Base-by-base conservation (phyloP, 164 flowering plant genomes). In the Magnolia changhungtana region DNA sequence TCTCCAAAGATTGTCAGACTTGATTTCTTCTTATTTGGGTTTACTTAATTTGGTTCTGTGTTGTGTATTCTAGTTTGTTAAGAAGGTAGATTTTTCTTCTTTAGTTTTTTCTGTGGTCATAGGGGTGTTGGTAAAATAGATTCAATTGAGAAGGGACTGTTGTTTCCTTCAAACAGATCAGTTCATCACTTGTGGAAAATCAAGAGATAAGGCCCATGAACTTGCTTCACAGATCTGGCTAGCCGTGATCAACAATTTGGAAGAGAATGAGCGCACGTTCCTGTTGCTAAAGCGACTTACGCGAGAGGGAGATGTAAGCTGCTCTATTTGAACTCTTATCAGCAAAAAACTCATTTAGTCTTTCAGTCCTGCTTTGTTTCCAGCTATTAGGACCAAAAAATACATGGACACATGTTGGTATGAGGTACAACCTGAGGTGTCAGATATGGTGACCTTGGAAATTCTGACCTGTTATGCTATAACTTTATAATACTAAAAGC, bases 171-270 rank as follows among this genome's bases (percentile, higher is more conserved):
- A 59, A 21, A 80, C 95, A 93, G 97, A 93, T 86, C 97, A 93
- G 82, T 90, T 93, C 69, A 86, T 91, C 76, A 89, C 96, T 51
- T 89, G 92, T 75, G 98, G 98, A 2, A 86, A 88, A 77, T 87
- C 94, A 21, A 84, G 86, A 66, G 92, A 93, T 73, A 75, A 66
- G 61, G 94, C 98, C 8, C 80, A 91, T 71, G 94, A 93, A 79
- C 93, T 91, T 63, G 90, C 90, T 83, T 86, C 94, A 52, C 85
- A 78, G 78, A 88, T 91, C 70, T 93, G 97, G 97, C 71, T 91
- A 63, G 92, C 94, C 75, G 95, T 89, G 69, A 84, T 93, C 66
- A 90, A 93, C 87, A 90, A 85, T 84, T 78, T 91, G 86, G 94
- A 91, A 86, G 98, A 90, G 74, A 90, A 87, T 58, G 87, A 89